Conservation (phyloP, 2,329 filamentous ascomycete species). For the Diplodia intermedia region DNA sequence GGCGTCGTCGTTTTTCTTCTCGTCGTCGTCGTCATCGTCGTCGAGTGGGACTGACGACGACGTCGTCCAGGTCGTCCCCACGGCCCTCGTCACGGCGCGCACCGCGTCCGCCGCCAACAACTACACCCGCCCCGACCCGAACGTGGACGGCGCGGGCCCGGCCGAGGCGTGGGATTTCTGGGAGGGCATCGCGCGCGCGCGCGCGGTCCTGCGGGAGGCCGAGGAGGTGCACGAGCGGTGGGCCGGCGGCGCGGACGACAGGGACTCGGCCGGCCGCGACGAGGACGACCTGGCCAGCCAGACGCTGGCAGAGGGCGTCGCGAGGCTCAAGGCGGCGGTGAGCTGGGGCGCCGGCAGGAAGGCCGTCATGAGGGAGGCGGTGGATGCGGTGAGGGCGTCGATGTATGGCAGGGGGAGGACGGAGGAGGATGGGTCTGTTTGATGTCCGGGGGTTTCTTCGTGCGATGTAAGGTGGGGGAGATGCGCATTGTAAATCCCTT, state of each 20-base stretch:
- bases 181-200: slow-evolving; percentile 2
- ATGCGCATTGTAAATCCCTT: too few relatives aligned
- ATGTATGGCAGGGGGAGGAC: slow-evolving; percentile 22
- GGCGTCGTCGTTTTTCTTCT: neutral
- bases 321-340: slow-evolving; percentile 34
- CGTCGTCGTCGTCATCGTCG: neutral
- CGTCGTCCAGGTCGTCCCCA: neutral
- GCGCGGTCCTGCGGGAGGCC: slow-evolving; percentile 13
- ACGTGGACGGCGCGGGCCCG: neutral
- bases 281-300: slow-evolving; percentile 2
- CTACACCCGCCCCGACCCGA: neutral
- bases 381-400: slow-evolving; percentile 27
- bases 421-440: slow-evolving; percentile 1
- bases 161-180: slow-evolving; percentile 9
- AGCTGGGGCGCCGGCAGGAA: slow-evolving; percentile 35
- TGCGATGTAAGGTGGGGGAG: too few relatives aligned
- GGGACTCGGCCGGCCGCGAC: neutral
- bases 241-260: slow-evolving; percentile 26
- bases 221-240: slow-evolving; percentile 31
- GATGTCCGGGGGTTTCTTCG: too few relatives aligned
- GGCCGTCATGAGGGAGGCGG: slow-evolving; percentile 39
- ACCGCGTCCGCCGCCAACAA: neutral
- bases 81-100: neutral
- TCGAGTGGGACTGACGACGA: neutral
- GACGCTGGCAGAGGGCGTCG: slow-evolving; percentile 5